Conservation (phyloP, 306 rosid species). For the Canavalia ensiformis region DNA sequence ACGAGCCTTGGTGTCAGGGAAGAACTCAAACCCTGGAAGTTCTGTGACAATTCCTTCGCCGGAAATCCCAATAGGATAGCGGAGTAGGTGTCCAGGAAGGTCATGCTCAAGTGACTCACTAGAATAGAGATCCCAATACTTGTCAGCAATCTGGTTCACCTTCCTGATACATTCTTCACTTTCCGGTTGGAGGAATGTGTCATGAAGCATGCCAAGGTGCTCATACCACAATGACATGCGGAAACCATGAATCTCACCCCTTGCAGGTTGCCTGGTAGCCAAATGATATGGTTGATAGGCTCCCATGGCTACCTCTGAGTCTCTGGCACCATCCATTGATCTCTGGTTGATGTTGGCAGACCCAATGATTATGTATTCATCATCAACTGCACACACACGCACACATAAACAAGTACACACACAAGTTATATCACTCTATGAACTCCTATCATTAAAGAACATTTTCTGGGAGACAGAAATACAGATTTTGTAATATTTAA, state of each 20-base stretch:
- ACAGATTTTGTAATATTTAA: background rate
- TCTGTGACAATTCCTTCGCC: conserved; percentile 58
- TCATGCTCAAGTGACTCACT: conserved; percentile 61
- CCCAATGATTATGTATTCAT: conserved; percentile 74
- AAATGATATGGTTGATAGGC: conserved; percentile 69
- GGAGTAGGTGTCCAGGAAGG: conserved; percentile 73
- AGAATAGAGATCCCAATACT: conserved; percentile 71
- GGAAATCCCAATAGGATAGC: conserved; percentile 65
- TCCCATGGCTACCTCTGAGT: conserved; percentile 79
- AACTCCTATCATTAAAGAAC: background rate
- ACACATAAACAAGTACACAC: conserved; percentile 68
- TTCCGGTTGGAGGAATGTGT: conserved; percentile 59
- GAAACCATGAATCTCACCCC: conserved; percentile 72
- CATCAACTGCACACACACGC: conserved; percentile 65
- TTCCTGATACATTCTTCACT: conserved; percentile 58
- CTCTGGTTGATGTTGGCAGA: conserved; percentile 81
- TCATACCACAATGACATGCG: conserved; percentile 74
- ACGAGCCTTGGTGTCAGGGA: conserved; percentile 76
- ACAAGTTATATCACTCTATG: background rate
- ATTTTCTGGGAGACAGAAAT: background rate
- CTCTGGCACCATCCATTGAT: conserved; percentile 82
- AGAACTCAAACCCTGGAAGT: conserved; percentile 65
- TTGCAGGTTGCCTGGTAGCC: conserved; percentile 57
- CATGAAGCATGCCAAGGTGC: conserved; percentile 68
- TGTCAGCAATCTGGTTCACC: conserved; percentile 65